Base-by-base conservation (phyloP, 148 eudicot genomes). In the Vaccinium vitisidaea region DNA sequence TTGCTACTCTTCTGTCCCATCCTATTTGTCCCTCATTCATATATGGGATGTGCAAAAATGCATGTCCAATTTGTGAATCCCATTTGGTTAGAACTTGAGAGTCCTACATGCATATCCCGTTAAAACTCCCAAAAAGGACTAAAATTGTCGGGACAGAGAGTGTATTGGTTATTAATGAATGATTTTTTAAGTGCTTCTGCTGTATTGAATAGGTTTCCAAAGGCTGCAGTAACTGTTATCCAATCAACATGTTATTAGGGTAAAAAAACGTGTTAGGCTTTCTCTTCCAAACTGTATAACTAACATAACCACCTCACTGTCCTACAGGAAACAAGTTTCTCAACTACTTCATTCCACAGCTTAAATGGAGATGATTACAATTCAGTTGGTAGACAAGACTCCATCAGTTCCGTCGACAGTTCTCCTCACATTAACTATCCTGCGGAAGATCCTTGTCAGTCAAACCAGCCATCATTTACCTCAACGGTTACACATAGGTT, bases 311-410 rank as follows among this genome's bases (percentile, higher is more conserved):
- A n/a, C 73, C 50, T 73, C 52, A 55, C 65, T 27, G 53, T 79
- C 63, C 88, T 84, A 83, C 91, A 94, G 97, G 93, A 91, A 23
- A 91, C 90, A 27, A 91, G 93, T 83, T 88, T 90, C 84, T 92
- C 97, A 16, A 87, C 90, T 55, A 89, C 88, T 81, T 90, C 92
- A 61, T 90, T 85, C 50, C 84, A 80, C 54, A 92, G 97, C 87
- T 84, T 81, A 30, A 46, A 55, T 58, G 91, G 87, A 46, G 84
- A 74, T 82, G 87, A 80, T 71, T 78, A 86, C 78, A 84, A 82
- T 73, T 86, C 69, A 49, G 84, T 82, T 39, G 88, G 85, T 77
- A 85, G 90, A 83, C 91, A 82, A 79, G 90, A 90, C 77, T 88
- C 90, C 32, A 83, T 69, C 82, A 88, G 85, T 25, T 90, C 93